A percentile compares a stretch with the other conserved stretches of the same genome.
phyloP scores from a whole-genome alignment of 2,329 filamentous ascomycete genomes.

The Colletotrichum truncatum region DNA sequence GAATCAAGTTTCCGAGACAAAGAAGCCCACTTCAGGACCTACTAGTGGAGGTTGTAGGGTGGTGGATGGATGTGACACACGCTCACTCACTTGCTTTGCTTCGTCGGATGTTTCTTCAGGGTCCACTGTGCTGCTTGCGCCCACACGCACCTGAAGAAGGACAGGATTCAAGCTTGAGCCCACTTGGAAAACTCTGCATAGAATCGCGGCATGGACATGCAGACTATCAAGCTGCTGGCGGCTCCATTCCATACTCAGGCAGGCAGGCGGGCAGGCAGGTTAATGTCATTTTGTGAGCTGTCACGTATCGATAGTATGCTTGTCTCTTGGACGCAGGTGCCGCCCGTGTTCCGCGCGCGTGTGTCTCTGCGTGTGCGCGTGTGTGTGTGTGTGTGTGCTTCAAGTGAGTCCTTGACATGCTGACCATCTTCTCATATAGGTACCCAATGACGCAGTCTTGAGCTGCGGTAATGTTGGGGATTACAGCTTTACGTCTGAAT shows the following conservation, averaged over 20 bases:
- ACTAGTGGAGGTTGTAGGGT: constrained; percentile 5
- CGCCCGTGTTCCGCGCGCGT: background rate
- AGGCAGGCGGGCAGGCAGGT: background rate
- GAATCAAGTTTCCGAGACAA: constrained; percentile 12
- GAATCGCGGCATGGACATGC: constrained; percentile 25
- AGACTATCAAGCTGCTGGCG: constrained; percentile 11
- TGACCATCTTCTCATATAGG: constrained; percentile 9
- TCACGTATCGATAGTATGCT: constrained; percentile 11
- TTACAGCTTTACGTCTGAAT: background rate
- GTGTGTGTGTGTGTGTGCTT: background rate
- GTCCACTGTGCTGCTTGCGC: constrained; percentile 19
- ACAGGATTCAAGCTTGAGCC: constrained; percentile 26
- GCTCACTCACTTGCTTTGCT: constrained; percentile 12
- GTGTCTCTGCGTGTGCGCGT: background rate
- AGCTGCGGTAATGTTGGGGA: background rate
- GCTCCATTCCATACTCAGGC: constrained; percentile 13
- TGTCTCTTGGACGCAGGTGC: constrained; percentile 10
- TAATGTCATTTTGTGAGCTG: constrained; percentile 26
- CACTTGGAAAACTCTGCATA: constrained; percentile 31
- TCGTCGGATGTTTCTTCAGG: constrained; percentile 26
- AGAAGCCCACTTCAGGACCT: constrained; percentile 3
- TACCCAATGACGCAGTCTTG: constrained; percentile 3
- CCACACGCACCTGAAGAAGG: constrained; percentile 9
- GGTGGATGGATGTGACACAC: constrained; percentile 24
- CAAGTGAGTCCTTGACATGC: background rate